Evolutionary conservation across 2,329 filamentous ascomycete genomes (phyloP), one percentile per base, ranked within the genome.

Genomic region (Pyrenophora teres): DNA sequence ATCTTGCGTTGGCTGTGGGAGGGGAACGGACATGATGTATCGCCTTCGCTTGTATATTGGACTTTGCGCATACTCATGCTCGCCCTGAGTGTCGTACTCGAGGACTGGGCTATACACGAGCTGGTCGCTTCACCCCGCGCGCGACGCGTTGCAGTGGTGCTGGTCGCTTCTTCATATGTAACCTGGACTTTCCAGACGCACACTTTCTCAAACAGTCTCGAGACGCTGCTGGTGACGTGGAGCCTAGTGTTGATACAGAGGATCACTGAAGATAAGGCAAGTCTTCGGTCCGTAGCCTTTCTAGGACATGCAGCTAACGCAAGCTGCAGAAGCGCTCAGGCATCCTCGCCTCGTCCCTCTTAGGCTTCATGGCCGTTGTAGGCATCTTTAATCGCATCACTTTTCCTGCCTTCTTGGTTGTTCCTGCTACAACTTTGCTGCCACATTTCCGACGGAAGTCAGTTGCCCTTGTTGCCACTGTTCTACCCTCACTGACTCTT

Each of bases 151-250:
- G 90, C 92, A 8, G 84, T 95, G 38, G 80, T 95, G 39, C 81
- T 99, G 50, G 89, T 97, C 54, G 92, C 93, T 39, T 97, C 93
- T 23, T 97, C 92, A 21, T 99, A 97, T 76, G 93, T 97, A 63
- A 99, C 94, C 40, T 99, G 94, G 93, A 97, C 93, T 38, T 96
- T 93, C 77, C 94, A 99, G 76, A 94, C 91, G 15, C 94, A 99
- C 76, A 97, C 94, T 10, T 97, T 99, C 74, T 97, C 93, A 57
- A 99, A 99, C 76, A 95, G 93, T 56, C 83, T 97, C 61, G 94
- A 99, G 78, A 97, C 94, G 2, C 79, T 99, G 63, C 83, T 93
- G 43, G 92, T 99, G 44, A 84, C 90, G 46, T 99, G 94, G 94
- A 92, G 89, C 68, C 77, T 99, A 73, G 92, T 97, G 40, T 77